phyloP scores from a whole-genome alignment of 2,329 filamentous ascomycete species.

The Xylaria multiplex region DNA sequence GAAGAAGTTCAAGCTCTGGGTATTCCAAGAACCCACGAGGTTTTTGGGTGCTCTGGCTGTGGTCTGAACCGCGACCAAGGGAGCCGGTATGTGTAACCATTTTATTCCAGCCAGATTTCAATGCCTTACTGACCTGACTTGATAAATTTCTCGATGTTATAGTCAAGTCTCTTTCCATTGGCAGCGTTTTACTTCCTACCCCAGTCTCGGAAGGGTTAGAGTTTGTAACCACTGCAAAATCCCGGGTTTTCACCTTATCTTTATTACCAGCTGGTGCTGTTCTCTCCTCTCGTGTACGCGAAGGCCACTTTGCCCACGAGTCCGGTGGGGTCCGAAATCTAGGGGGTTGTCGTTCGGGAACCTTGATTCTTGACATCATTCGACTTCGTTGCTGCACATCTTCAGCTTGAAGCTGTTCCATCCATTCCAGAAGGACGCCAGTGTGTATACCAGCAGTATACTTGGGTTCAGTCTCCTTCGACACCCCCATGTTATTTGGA shows the following conservation, averaged over 20 bases:
- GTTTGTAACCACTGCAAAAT: slow-evolving; percentile 37
- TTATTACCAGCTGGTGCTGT: slow-evolving; percentile 43
- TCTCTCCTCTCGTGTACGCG: slow-evolving; percentile 46
- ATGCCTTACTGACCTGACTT: slow-evolving; percentile 40
- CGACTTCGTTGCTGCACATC: slow-evolving; percentile 29
- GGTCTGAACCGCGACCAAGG: slow-evolving; percentile 20
- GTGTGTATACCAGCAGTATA: slow-evolving; percentile 40
- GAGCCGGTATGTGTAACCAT: slow-evolving; percentile 36
- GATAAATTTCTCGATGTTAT: slow-evolving; percentile 40
- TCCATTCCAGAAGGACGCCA: slow-evolving; percentile 45
- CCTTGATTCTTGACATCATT: slow-evolving; percentile 14
- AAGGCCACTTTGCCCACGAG: slow-evolving; percentile 51
- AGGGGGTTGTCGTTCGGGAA: slow-evolving; percentile 24
- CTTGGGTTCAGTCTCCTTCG: slow-evolving; percentile 18
- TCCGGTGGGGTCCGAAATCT: slow-evolving; percentile 42
- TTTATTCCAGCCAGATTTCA: slow-evolving; percentile 43
- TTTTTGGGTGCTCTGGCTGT: slow-evolving; percentile 21
- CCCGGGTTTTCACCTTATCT: slow-evolving; percentile 43
- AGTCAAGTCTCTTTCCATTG: slow-evolving; percentile 30
- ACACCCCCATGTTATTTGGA: neutral
- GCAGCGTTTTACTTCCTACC: neutral
- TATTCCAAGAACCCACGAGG: slow-evolving; percentile 46
- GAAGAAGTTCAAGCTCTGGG: slow-evolving; percentile 51
- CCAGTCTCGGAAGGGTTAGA: slow-evolving; percentile 1
- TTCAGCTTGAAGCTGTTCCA: slow-evolving; percentile 43